Base-by-base conservation (phyloP, 768 basidiomycete species). In the Tubosaeta brunneosetosa region DNA sequence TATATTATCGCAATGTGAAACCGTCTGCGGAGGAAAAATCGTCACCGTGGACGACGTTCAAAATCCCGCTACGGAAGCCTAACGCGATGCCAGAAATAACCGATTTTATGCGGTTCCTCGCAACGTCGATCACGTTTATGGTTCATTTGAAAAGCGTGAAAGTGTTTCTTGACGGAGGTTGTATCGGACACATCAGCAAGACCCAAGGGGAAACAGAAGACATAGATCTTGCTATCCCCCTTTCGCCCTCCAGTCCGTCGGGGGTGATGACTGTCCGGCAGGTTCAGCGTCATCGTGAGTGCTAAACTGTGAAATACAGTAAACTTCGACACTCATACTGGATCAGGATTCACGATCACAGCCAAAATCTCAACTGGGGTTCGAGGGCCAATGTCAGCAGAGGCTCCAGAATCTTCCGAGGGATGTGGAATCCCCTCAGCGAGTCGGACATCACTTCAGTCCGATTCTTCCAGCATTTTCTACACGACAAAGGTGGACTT, bases 101-200 rank as follows among this genome's bases (percentile, higher is more conserved):
- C 49, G 91, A 97, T 58, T 84, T 98, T 56, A 82, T 87, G 17
- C 82, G 88, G 12, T 97, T 98, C 68, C 77, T 98, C 16, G 79
- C 85, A 25, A 93, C 91, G 5, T 90, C 88, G 1, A 84, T 98
- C 50, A 92, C 92, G 0, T 98, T 98, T 72, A 97, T 95, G 86
- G 72, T 76, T 3, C 77, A 83, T 53, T 77, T 98, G 10, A 72
- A 74, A 14, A 76, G 85, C 65, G 82, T 97, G 50, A 84, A 81
- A 58, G 80, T 97, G 32, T 89, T 80, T 66, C 80, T 94, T 37
- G 84, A 97, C 60, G 82, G 83, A 55, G 80, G 82, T 59, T 73
- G 83, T 37, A 73, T 93, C 2, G 80, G 82, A 17, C 76, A 72
- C 33, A 66, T 94, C 44, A 76, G 73, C 33, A 94, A 91, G 71